Percentiles rank a stretch among this genome's conserved stretches.
These are phyloP conservation scores for Trichosporon ovoides DNA, from an alignment of 1,284 basidiomycete genomes.

Conservation along the genomic window DNA sequence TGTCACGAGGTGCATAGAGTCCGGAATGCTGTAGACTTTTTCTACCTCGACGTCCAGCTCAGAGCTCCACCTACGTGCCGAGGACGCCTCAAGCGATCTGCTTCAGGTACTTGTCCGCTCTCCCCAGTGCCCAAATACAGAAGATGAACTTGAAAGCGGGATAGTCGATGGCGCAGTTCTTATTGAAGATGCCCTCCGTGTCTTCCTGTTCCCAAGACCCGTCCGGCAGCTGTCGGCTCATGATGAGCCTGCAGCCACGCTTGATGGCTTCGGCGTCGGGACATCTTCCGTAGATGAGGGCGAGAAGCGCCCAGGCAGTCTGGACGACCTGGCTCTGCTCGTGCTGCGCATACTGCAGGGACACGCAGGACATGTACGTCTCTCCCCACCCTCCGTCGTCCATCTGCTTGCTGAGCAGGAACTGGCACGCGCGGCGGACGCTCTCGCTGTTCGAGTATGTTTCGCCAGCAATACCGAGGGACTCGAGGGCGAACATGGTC, in stretches of 20 bases:
- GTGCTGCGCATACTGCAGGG: slow-evolving; percentile 76
- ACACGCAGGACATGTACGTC: slow-evolving; percentile 91
- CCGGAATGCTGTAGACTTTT: too few relatives aligned
- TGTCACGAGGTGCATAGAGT: too few relatives aligned
- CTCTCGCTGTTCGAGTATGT: slow-evolving; percentile 72
- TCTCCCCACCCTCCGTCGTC: slow-evolving; percentile 97
- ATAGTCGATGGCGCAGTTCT: slow-evolving; percentile 86
- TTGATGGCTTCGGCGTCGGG: slow-evolving; percentile 75
- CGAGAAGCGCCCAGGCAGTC: slow-evolving; percentile 89
- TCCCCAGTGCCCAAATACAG: slow-evolving; percentile 65
- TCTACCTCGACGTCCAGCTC: too few relatives aligned
- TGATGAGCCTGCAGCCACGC: slow-evolving; percentile 74
- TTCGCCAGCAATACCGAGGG: slow-evolving; percentile 81
- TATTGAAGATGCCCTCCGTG: slow-evolving; percentile 91
- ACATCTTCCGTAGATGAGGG: slow-evolving; percentile 83
- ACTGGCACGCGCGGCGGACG: slow-evolving; percentile 74
- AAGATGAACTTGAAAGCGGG: slow-evolving; percentile 90
- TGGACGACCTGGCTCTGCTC: slow-evolving; percentile 82
- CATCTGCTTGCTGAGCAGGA: slow-evolving; percentile 77
- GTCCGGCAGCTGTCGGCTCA: slow-evolving; percentile 81
- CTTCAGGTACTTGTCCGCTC: slow-evolving; percentile 42
- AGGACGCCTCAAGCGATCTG: too few relatives aligned
- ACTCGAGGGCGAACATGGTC: slow-evolving; percentile 92
- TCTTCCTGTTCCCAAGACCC: slow-evolving; percentile 95
- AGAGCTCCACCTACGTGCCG: too few relatives aligned